Percentiles rank a stretch among this genome's conserved stretches.
These are phyloP conservation scores for Curvularia hawaiiensis DNA, from an alignment of 2,329 filamentous ascomycete genomes.

Conservation along the genomic window DNA sequence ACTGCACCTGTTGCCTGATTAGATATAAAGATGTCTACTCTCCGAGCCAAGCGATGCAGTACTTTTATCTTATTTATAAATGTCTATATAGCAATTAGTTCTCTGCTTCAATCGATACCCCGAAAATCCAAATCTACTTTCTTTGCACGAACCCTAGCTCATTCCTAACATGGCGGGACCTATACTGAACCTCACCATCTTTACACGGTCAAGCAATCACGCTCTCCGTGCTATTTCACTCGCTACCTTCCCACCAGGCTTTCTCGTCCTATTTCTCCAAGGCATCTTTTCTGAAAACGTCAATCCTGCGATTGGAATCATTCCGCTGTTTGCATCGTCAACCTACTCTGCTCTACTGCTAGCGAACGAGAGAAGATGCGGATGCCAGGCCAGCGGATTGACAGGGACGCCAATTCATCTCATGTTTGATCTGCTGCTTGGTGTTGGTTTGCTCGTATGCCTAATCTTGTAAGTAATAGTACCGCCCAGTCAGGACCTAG, in stretches of 20 bases:
- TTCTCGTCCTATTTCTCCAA: conserved; percentile 35
- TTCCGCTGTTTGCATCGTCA: conserved; percentile 37
- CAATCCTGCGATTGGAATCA: conserved; percentile 37
- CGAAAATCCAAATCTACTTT: no score
- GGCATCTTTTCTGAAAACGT: conserved; percentile 27
- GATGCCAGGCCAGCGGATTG: conserved; percentile 29
- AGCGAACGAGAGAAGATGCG: conserved; percentile 32
- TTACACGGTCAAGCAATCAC: conserved; percentile 30
- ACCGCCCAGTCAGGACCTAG: no score
- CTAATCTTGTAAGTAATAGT: conserved; percentile 23
- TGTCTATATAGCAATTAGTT: background rate
- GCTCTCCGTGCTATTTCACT: conserved; percentile 33
- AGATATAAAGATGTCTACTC: background rate
- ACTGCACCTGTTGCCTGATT: background rate
- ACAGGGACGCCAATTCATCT: conserved; percentile 36
- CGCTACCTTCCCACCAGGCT: conserved; percentile 30
- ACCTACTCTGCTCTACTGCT: conserved; percentile 29
- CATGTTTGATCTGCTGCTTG: conserved; percentile 28
- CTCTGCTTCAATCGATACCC: background rate
- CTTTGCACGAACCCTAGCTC: no score
- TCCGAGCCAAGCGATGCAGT: background rate
- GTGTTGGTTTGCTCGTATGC: conserved; percentile 26
- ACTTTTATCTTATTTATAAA: background rate
- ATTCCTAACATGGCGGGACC: conserved; percentile 9
- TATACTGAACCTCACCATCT: conserved; percentile 32